These are phyloP conservation scores for Earliella scabrosa DNA, from an alignment of 1,284 basidiomycete genomes.

Conservation along the genomic window DNA sequence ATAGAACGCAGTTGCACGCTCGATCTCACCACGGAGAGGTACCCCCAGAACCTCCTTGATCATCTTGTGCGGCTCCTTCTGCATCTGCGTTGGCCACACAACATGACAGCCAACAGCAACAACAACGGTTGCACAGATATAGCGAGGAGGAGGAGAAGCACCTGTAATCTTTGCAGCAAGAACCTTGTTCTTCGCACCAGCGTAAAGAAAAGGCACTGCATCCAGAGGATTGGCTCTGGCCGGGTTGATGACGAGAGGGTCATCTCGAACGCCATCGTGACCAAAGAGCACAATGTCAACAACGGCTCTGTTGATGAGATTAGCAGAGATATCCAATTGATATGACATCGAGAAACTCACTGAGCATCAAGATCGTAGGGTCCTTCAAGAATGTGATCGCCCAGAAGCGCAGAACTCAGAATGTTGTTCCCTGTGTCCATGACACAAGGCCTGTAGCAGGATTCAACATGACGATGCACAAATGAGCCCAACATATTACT, in stretches of 20 bases:
- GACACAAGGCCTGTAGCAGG: not conserved
- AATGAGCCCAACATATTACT: not conserved
- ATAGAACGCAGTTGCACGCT: not conserved
- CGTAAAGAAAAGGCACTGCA: not conserved
- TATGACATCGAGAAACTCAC: not conserved
- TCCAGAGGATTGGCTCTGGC: too few relatives aligned
- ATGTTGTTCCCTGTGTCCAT: not conserved
- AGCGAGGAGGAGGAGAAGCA: not conserved
- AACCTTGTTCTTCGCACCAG: not conserved
- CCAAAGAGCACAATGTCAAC: not conserved
- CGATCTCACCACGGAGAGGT: not conserved
- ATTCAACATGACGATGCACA: not conserved
- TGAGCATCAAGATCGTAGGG: not conserved
- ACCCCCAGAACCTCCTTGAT: not conserved
- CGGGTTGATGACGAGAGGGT: too few relatives aligned
- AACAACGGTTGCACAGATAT: not conserved
- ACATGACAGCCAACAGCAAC: not conserved
- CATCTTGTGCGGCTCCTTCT: not conserved
- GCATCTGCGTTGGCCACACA: not conserved
- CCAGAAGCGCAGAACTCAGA: not conserved
- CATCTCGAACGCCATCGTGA: too few relatives aligned
- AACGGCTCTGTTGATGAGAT: not conserved
- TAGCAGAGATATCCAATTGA: too few relatives aligned
- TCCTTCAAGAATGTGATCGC: not conserved
- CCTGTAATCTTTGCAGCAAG: not conserved